A percentile compares a stretch with the other conserved stretches of the same genome.
Evolutionary conservation across 176 grass and related monocot genomes (phyloP).

Genomic region (Cenchrus fungigraminus): DNA sequence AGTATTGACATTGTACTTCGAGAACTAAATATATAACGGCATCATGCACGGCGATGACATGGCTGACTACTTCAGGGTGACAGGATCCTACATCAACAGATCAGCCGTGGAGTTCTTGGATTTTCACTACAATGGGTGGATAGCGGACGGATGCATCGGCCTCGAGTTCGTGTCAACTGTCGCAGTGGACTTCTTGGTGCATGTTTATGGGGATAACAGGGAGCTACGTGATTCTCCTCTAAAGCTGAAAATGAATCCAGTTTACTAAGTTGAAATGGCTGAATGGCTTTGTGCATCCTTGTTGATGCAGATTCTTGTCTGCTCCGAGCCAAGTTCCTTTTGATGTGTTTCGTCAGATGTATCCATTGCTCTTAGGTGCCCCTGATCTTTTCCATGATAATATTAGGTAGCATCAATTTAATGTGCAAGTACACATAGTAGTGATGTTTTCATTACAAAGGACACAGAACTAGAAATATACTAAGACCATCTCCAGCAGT

Average conservation of each 20-base stretch:
- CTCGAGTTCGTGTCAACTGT: conserved; percentile 59
- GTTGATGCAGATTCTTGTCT: too few species aligned
- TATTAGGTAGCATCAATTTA: too few species aligned
- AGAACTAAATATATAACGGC: conserved; percentile 31
- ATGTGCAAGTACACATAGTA: too few species aligned
- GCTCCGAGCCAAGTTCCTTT: too few species aligned
- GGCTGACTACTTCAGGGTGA: conserved; percentile 49
- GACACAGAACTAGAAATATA: too few species aligned
- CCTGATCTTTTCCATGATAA: too few species aligned
- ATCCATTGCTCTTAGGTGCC: too few species aligned
- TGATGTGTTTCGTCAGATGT: too few species aligned
- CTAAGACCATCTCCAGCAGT: too few species aligned
- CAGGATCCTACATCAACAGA: conserved; percentile 46
- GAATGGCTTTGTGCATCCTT: too few species aligned
- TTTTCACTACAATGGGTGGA: conserved; percentile 62
- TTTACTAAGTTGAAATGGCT: conserved; percentile 24
- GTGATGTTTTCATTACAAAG: too few species aligned
- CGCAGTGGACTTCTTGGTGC: conserved; percentile 57
- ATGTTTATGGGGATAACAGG: conserved; percentile 51
- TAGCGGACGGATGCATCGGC: conserved; percentile 49
- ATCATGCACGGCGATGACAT: conserved; percentile 19
- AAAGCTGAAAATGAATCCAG: conserved; percentile 59
- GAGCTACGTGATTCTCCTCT: conserved; percentile 60
- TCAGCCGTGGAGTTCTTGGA: conserved; percentile 38
- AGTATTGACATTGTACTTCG: too few species aligned